Percentiles rank a stretch among this genome's conserved stretches.
Evolutionary conservation across 345 rosid genomes (phyloP).

Genomic region (Xanthoceras sorbifolium): DNA sequence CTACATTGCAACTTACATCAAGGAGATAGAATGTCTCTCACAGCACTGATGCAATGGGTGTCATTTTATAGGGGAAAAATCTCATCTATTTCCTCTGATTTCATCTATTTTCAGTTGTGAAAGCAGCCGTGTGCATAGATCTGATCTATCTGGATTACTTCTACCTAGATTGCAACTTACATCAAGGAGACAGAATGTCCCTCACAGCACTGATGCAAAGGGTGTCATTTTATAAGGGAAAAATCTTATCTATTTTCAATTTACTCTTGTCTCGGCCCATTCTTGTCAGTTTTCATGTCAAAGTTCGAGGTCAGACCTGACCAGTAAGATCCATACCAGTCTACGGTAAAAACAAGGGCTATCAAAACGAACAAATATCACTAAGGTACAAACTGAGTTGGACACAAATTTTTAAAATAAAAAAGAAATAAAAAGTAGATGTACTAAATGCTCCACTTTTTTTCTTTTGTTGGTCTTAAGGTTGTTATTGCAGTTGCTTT

Average conservation of each 20-base stretch:
- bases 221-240: neutral
- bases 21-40: neutral
- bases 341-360: neutral
- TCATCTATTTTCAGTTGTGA: too few species aligned
- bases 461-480: neutral
- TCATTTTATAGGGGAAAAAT: neutral
- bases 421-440: neutral
- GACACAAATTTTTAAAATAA: neutral
- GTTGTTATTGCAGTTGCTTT: neutral
- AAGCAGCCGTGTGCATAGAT: neutral
- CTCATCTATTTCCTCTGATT: neutral
- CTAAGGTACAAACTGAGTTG: neutral
- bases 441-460: neutral
- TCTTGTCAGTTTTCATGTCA: neutral
- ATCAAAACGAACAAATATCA: neutral
- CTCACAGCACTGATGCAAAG: neutral
- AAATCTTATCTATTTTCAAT: neutral
- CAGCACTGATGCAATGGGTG: neutral
- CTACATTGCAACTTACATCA: neutral
- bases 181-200: neutral
- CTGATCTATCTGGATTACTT: neutral
- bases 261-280: neutral
- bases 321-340: neutral
- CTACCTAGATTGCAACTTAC: neutral
- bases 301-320: neutral